Conservation (phyloP, 768 basidiomycete species). For the Vararia minispora region DNA sequence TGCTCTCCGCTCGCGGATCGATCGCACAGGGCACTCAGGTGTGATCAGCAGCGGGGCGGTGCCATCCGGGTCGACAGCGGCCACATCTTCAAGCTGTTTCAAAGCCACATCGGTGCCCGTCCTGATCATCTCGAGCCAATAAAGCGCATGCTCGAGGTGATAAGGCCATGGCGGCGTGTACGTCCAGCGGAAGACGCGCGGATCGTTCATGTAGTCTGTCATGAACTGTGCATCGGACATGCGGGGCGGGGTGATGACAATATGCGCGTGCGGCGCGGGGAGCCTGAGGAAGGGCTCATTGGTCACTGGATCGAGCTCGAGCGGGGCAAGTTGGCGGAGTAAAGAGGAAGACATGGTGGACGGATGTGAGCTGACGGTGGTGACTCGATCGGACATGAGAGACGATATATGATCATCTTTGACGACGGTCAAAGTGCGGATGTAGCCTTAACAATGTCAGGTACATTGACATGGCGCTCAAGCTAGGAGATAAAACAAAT, state of each 20-base stretch:
- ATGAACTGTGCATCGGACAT: conserved; percentile 27
- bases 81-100: conserved; percentile 16
- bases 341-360: background rate
- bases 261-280: conserved; percentile 34
- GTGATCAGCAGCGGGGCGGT: conserved; percentile 5
- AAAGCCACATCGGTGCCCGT: conserved; percentile 16
- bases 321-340: conserved; percentile 6
- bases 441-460: too few relatives aligned
- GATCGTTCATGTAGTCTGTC: conserved; percentile 38
- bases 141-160: conserved; percentile 25
- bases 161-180: conserved; percentile 46
- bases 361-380: too few relatives aligned
- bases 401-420: too few relatives aligned
- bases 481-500: too few relatives aligned
- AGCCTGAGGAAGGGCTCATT: conserved; percentile 49
- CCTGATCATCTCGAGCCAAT: conserved; percentile 23
- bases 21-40: conserved; percentile 3
- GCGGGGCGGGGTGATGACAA: conserved; percentile 52
- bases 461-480: too few relatives aligned
- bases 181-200: conserved; percentile 32
- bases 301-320: conserved; percentile 27
- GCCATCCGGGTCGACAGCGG: conserved; percentile 21
- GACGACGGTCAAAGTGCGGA: too few relatives aligned
- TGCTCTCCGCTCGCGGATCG: conserved; percentile 12
- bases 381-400: too few relatives aligned